Percentiles rank a stretch among this genome's conserved stretches.
Evolutionary conservation across 257 asterid species (phyloP).

Genomic region (Solanum gandarillasii): DNA sequence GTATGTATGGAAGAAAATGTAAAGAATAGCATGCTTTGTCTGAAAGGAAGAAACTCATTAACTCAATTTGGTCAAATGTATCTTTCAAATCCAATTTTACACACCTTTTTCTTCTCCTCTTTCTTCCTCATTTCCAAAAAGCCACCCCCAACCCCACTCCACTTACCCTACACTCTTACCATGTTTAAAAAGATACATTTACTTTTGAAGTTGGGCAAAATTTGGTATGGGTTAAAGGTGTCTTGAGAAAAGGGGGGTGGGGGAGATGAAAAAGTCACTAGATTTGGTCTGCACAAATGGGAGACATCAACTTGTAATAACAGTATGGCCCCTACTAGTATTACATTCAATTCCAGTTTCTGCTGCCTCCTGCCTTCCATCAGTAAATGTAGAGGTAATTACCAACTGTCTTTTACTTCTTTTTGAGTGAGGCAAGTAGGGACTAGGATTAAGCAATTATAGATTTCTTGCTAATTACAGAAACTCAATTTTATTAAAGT

Average conservation of each 20-base stretch:
- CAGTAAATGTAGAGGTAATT: not conserved
- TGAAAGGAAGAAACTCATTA: not conserved
- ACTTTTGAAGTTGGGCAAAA: not conserved
- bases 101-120: not conserved
- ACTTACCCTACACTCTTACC: not conserved
- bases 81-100: not conserved
- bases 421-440: not conserved
- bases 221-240: not conserved
- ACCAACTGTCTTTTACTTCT: not conserved
- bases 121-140: not conserved
- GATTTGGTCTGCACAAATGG: conserved; percentile 44
- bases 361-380: not conserved
- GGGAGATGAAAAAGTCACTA: conserved; percentile 42
- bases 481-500: conserved; percentile 9
- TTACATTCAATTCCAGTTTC: not conserved
- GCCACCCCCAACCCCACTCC: not conserved
- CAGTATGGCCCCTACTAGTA: conserved; percentile 21
- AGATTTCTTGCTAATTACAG: not conserved
- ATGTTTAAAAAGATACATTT: not conserved
- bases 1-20: not conserved
- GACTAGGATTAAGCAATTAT: not conserved
- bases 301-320: conserved; percentile 20
- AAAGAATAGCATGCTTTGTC: not conserved
- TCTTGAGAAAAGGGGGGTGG: not conserved
- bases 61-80: not conserved